Conservation (phyloP, 352 stramenopile species). For the Pythium monospermum region DNA sequence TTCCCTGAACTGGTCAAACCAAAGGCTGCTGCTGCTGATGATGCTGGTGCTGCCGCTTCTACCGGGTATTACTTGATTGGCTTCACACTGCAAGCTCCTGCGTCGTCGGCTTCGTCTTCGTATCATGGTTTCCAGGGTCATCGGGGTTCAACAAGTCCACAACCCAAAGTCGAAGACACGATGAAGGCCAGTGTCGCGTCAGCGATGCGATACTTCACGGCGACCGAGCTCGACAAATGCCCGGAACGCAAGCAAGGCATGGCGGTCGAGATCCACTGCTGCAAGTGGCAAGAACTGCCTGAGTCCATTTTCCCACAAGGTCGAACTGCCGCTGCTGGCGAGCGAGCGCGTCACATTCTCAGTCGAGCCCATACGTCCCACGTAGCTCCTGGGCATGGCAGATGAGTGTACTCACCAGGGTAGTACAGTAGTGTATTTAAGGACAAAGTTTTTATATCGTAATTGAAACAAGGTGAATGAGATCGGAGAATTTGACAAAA, state of each 20-base stretch:
- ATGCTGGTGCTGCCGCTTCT: background rate
- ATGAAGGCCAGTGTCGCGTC: slow-evolving; percentile 44
- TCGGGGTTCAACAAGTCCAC: background rate
- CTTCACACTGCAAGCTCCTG: slow-evolving; percentile 37
- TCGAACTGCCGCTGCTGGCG: slow-evolving; percentile 47
- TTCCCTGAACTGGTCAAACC: slow-evolving; percentile 58
- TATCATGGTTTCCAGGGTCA: background rate
- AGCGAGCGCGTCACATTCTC: slow-evolving; percentile 78
- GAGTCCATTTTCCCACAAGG: slow-evolving; percentile 55
- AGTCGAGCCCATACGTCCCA: slow-evolving; percentile 65
- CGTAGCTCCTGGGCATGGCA: slow-evolving; percentile 41
- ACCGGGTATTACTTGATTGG: slow-evolving; percentile 71
- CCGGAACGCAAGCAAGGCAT: slow-evolving; percentile 53
- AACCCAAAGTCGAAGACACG: slow-evolving; percentile 2
- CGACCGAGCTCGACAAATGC: slow-evolving; percentile 59
- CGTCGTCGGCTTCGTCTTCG: background rate
- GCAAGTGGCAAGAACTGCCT: slow-evolving; percentile 69
- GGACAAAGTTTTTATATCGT: too few species aligned
- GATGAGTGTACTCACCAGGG: slow-evolving; percentile 21
- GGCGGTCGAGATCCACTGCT: slow-evolving; percentile 52
- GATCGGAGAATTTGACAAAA: too few species aligned
- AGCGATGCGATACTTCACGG: slow-evolving; percentile 73
- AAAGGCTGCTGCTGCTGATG: background rate
- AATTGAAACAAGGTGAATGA: too few species aligned
- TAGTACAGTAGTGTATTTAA: too few species aligned